Percentiles rank a stretch among this genome's conserved stretches.
These are phyloP conservation scores for Tubosaeta sp. DNA, from an alignment of 768 basidiomycete species.

Conservation along the genomic window DNA sequence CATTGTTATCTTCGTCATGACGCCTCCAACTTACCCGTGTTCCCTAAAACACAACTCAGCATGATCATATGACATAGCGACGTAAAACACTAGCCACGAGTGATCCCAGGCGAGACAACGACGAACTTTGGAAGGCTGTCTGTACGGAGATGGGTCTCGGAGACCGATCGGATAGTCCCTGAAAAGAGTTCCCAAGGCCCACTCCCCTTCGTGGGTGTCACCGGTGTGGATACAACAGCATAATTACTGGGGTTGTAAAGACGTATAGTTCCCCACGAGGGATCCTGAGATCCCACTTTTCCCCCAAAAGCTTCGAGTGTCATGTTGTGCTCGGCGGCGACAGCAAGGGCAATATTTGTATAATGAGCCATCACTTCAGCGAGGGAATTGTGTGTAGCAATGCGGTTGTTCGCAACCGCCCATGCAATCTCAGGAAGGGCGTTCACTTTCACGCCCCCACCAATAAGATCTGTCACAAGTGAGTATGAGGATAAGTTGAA, in stretches of 20 bases:
- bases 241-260: no score
- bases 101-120: slow-evolving; percentile 27
- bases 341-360: slow-evolving; percentile 5
- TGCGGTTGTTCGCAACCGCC: slow-evolving; percentile 33
- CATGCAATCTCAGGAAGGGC: slow-evolving; percentile 4
- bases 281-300: slow-evolving; percentile 17
- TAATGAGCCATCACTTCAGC: slow-evolving; percentile 12
- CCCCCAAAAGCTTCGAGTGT: slow-evolving; percentile 32
- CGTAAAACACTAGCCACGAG: slow-evolving; percentile 9
- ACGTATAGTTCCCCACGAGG: slow-evolving; percentile 35
- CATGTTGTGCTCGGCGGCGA: slow-evolving; percentile 35
- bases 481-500: slow-evolving; percentile 37
- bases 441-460: no score
- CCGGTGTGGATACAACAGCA: no score
- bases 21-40: slow-evolving; percentile 18
- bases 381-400: slow-evolving; percentile 13
- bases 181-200: neutral
- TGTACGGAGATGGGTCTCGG: neutral
- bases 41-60: slow-evolving; percentile 15
- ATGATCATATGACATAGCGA: neutral
- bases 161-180: neutral
- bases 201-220: no score
- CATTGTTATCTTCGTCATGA: slow-evolving; percentile 13
- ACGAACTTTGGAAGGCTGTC: neutral
- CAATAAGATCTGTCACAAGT: no score